Evolutionary conservation across 305 asterid genomes (phyloP).

Genomic region (Ajuga reptans): DNA sequence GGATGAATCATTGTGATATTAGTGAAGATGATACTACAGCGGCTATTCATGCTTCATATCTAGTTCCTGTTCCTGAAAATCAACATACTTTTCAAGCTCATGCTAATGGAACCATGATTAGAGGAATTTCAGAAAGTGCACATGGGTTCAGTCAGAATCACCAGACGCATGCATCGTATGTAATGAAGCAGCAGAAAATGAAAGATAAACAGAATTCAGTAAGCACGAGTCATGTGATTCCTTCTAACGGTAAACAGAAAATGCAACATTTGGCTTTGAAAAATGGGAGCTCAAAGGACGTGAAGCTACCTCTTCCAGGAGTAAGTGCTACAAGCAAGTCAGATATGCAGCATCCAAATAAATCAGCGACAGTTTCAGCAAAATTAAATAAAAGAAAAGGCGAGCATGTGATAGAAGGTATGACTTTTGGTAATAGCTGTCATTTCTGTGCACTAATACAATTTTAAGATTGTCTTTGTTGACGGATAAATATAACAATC

Average conservation of each 20-base stretch:
- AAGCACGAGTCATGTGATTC: conserved; percentile 26
- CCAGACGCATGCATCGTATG: conserved; percentile 31
- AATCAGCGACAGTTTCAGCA: conserved; percentile 27
- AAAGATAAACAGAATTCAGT: conserved; percentile 31
- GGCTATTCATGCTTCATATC: conserved; percentile 45
- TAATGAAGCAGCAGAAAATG: conserved; percentile 47
- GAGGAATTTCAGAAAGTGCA: conserved; percentile 33
- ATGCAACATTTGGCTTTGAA: conserved; percentile 33
- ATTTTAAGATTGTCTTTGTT: conserved; percentile 24
- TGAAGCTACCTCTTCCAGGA: conserved; percentile 40
- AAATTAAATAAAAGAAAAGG: conserved; percentile 42
- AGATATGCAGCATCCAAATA: conserved; percentile 32
- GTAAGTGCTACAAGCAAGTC: conserved; percentile 29
- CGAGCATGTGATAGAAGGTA: conserved; percentile 48
- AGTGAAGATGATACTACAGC: conserved; percentile 63
- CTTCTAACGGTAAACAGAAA: conserved; percentile 29
- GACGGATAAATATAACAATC: conserved; percentile 23
- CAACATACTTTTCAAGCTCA: conserved; percentile 33
- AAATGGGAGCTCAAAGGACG: conserved; percentile 39
- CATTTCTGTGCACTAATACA: conserved; percentile 17
- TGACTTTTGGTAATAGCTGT: conserved; percentile 25
- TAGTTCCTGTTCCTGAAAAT: conserved; percentile 39
- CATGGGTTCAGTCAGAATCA: conserved; percentile 28
- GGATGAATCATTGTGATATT: conserved; percentile 64
- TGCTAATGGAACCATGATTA: conserved; percentile 32